Conservation (phyloP, 257 asterid species). For the Ilex asprella region DNA sequence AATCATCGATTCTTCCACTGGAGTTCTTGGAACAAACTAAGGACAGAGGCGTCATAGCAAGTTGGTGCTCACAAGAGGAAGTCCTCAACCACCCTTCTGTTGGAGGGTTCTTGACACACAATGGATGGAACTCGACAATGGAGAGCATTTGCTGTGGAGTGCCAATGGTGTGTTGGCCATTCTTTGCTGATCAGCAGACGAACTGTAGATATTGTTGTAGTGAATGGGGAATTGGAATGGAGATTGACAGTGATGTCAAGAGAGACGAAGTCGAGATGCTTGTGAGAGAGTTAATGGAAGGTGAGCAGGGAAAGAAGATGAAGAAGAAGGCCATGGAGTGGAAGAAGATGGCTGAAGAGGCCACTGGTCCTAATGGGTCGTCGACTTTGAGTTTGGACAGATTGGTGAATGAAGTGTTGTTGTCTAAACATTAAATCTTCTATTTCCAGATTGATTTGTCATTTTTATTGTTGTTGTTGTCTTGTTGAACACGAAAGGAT, state of each 20-base stretch:
- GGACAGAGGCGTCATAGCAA: constrained; percentile 13
- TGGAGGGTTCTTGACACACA: constrained; percentile 23
- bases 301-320: constrained; percentile 16
- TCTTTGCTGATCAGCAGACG: constrained; percentile 18
- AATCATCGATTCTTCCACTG: constrained; percentile 10
- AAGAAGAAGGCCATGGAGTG: constrained; percentile 16
- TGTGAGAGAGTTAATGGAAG: constrained; percentile 21
- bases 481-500: too few relatives aligned
- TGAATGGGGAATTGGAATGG: constrained; percentile 19
- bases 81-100: constrained; percentile 21
- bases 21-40: constrained; percentile 21
- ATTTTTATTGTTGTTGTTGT: too few relatives aligned
- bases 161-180: constrained; percentile 25
- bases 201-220: constrained; percentile 23
- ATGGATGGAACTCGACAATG: constrained; percentile 22
- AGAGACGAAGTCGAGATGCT: constrained; percentile 17
- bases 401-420: constrained; percentile 12
- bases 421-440: background rate
- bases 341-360: constrained; percentile 17
- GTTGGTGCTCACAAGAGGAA: constrained; percentile 26
- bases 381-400: constrained; percentile 15
- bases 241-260: constrained; percentile 17
- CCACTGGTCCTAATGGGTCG: constrained; percentile 11
- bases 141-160: constrained; percentile 22
- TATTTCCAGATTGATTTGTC: too few relatives aligned